A percentile compares a stretch with the other conserved stretches of the same genome.
These are phyloP conservation scores for Diaporthe sp. DNA, from an alignment of 2,329 filamentous ascomycete genomes.

Conservation along the genomic window DNA sequence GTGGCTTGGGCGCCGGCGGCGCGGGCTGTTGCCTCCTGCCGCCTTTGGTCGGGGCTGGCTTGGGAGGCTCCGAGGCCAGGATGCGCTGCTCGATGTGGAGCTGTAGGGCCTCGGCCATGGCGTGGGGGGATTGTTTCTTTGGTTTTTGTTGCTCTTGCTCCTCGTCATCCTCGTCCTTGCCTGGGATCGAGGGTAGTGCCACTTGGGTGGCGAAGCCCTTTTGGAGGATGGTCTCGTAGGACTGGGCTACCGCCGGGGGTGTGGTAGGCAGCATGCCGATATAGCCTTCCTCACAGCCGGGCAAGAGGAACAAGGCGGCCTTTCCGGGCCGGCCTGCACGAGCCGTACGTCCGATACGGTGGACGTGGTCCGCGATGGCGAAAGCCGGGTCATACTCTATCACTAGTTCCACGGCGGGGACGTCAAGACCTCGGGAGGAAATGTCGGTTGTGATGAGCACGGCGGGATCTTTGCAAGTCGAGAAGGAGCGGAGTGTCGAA, in stretches of 20 bases:
- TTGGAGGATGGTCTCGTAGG: conserved; percentile 70
- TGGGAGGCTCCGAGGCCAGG: conserved; percentile 50
- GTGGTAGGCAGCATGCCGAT: conserved; percentile 75
- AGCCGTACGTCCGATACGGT: conserved; percentile 94
- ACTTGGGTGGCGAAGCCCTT: conserved; percentile 74
- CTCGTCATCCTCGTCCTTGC: conserved; percentile 69
- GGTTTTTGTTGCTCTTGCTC: conserved; percentile 57
- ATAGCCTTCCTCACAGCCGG: conserved; percentile 93
- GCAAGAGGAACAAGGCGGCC: conserved; percentile 89
- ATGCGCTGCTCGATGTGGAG: conserved; percentile 72
- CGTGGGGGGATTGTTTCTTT: conserved; percentile 58
- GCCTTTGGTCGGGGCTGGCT: conserved; percentile 39
- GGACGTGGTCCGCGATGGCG: conserved; percentile 91
- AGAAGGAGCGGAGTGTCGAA: conserved; percentile 85
- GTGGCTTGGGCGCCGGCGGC: conserved; percentile 16
- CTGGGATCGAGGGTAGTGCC: conserved; percentile 66
- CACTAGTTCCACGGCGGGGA: conserved; percentile 94
- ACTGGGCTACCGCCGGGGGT: conserved; percentile 61
- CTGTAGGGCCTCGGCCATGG: conserved; percentile 67
- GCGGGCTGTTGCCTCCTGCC: conserved; percentile 55
- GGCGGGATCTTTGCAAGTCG: conserved; percentile 78
- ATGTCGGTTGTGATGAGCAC: conserved; percentile 96
- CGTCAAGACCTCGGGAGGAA: conserved; percentile 92
- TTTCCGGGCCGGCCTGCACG: conserved; percentile 91
- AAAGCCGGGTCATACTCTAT: conserved; percentile 98